These are phyloP conservation scores for Penicillium occitanis DNA, from an alignment of 2,329 filamentous ascomycete genomes.

Conservation along the genomic window DNA sequence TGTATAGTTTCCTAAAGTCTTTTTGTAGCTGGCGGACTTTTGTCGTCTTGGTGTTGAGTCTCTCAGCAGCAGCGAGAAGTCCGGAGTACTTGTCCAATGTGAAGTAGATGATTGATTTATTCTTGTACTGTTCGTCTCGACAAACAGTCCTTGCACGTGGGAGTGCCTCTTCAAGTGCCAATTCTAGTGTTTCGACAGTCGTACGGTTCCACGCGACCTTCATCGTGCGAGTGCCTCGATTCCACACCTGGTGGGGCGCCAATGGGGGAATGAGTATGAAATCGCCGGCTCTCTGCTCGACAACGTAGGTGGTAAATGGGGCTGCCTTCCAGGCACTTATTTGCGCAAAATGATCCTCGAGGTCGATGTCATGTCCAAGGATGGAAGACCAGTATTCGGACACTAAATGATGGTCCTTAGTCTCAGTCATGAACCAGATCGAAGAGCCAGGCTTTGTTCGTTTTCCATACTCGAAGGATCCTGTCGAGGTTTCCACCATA, in stretches of 20 bases:
- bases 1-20: slow-evolving; percentile 80
- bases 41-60: slow-evolving; percentile 45
- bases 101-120: slow-evolving; percentile 92
- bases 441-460: slow-evolving; percentile 76
- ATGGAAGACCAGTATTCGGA: slow-evolving; percentile 92
- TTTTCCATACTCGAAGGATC: slow-evolving; percentile 66
- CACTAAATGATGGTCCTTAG: slow-evolving; percentile 84
- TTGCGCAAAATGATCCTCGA: slow-evolving; percentile 95
- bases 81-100: slow-evolving; percentile 75
- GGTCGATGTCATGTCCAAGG: slow-evolving; percentile 92
- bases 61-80: slow-evolving; percentile 58
- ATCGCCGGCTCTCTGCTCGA: slow-evolving; percentile 86
- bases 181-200: slow-evolving; percentile 82
- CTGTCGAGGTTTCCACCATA: slow-evolving; percentile 85
- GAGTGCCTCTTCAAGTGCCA: slow-evolving; percentile 82
- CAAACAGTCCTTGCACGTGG: slow-evolving; percentile 88
- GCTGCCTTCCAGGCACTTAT: slow-evolving; percentile 94
- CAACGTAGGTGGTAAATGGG: slow-evolving; percentile 87
- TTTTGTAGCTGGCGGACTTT: slow-evolving; percentile 70
- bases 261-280: slow-evolving; percentile 91
- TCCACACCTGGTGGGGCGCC: slow-evolving; percentile 97
- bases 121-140: slow-evolving; percentile 97
- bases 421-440: slow-evolving; percentile 99
- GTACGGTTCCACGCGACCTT: slow-evolving; percentile 98
- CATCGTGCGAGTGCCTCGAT: slow-evolving; percentile 90